Conservation (phyloP, 2,329 filamentous ascomycete species). For the Paecilomyces fulvus region DNA sequence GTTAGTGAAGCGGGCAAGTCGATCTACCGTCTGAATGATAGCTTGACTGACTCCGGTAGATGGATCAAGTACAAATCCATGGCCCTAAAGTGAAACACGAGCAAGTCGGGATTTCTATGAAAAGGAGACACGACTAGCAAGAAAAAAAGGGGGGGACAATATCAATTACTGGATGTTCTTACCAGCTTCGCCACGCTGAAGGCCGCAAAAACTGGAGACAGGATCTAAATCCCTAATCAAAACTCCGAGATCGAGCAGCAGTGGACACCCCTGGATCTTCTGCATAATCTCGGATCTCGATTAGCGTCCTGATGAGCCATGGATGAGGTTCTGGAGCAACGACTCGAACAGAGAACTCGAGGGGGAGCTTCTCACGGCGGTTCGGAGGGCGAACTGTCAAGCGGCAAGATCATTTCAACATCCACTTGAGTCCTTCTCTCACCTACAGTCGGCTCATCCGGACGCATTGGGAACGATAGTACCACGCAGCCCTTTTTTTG, state of each 20-base stretch:
- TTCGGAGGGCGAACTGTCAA: conserved; percentile 1
- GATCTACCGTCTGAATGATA: not conserved
- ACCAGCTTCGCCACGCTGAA: not conserved
- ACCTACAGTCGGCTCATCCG: not conserved
- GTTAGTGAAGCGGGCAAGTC: not conserved
- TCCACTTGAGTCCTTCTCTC: not conserved
- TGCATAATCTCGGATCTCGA: not conserved
- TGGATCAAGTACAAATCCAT: not conserved
- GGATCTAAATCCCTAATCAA: not conserved
- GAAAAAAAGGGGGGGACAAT: too few species aligned
- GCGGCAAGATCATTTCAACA: not conserved
- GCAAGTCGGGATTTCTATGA: not conserved
- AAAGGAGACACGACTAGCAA: not conserved
- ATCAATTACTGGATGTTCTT: not conserved
- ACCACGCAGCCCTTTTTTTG: not conserved
- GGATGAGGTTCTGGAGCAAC: not conserved
- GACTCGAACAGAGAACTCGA: not conserved
- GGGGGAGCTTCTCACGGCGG: not conserved
- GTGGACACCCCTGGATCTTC: not conserved
- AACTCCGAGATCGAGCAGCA: not conserved
- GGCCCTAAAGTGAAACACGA: not conserved
- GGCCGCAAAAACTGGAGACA: not conserved
- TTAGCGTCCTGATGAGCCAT: not conserved
- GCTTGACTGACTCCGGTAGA: not conserved
- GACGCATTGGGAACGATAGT: not conserved